Base-by-base conservation (phyloP, 257 asterid species). In the Scutellaria minor region DNA sequence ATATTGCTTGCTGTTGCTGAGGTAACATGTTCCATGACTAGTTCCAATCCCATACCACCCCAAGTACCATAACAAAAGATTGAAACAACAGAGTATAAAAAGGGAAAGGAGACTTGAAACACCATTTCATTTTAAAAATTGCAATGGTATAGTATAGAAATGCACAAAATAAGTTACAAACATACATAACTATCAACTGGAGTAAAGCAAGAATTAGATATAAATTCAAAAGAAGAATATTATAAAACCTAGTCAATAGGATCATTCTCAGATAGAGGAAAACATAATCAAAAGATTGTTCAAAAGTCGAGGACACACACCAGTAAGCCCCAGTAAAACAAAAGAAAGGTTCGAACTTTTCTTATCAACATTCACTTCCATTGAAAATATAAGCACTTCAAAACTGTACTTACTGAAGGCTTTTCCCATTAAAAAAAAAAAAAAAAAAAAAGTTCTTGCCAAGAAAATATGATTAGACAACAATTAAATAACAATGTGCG, bases 301-400 rank as follows among this genome's bases (percentile, higher is more conserved):
- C 31, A 58, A 70, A 10, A 45, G 46, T 44, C 66, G 13, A 51
- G 67, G 40, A 68, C 48, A 46, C 9, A 13, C 46, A 27, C 7
- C 56, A 46, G 61, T n/a, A 18, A 76, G 8, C 35, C 42, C 46
- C 10, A 61, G 57, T 22, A 52, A 67, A 62, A 62, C 18, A 3
- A 22, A 72, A 37, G 41, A 44, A 10, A 35, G 4, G 11, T 5
- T 5, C 7, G 46, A 13, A 70, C 37, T 39, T 68, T 7, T 20
- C 44, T 55, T 50, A 57, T 18, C 73, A 27, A 66, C 44, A 46
- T n/a, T 40, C 37, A 61, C 50, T 68, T 59, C 63, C 51, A 62
- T 15, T 27, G 57, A 59, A 14, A 48, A 67, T 31, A 9, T 39
- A 67, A 54, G 70, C 5, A 47, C 67, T 44, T 41, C 66, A 31